Base-by-base conservation (phyloP, 805 yeast genomes). In the Cyberlindnera xylosilytica region DNA sequence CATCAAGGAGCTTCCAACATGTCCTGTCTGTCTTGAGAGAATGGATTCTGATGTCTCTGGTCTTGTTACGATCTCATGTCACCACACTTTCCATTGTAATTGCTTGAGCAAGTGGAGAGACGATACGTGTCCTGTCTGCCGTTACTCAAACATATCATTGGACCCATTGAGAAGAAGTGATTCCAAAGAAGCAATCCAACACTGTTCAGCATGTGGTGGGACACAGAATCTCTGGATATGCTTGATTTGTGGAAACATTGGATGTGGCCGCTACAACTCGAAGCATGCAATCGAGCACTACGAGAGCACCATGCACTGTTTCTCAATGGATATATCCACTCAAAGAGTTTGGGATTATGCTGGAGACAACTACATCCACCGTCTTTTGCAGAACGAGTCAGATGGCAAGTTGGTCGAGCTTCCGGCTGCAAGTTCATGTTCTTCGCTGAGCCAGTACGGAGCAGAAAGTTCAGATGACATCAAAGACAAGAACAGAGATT, bases 271-370 rank as follows among this genome's bases (percentile, higher is more conserved):
- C 47, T 89, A 89, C 60, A 86, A 87, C 39, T 76, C 76, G 24
- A 89, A 84, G 38, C 97, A 89, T 66, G 95, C 96, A 0, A 78
- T 87, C 39, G 78, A 82, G 46, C 97, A 89, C 62, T 90, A 77
- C 60, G 77, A 81, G 15, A 69, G 70, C 9, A 83, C 95, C 0
- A 81, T 83, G 6, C 97, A 89, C 61, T 86, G 96, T 54, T 89
- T 87, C 65, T 85, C 96, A 0, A 88, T 89, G 96, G 96, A 89
- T 56, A 68, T 87, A 35, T 64, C 71, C 10, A 78, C 95, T 0
- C 93, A 89, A 47, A 69, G 97, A 31, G 96, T 89, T 1, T 89
- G 97, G 97, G 97, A 89, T 60, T 89, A 89, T 60, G 89, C 90
- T 0, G 90, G 90, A 2, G 97, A 89, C 58, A 81, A 79, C 50